A percentile compares a stretch with the other conserved stretches of the same genome.
These are phyloP conservation scores for Leccinum subgranulosum DNA, from an alignment of 768 basidiomycete species.

Conservation along the genomic window DNA sequence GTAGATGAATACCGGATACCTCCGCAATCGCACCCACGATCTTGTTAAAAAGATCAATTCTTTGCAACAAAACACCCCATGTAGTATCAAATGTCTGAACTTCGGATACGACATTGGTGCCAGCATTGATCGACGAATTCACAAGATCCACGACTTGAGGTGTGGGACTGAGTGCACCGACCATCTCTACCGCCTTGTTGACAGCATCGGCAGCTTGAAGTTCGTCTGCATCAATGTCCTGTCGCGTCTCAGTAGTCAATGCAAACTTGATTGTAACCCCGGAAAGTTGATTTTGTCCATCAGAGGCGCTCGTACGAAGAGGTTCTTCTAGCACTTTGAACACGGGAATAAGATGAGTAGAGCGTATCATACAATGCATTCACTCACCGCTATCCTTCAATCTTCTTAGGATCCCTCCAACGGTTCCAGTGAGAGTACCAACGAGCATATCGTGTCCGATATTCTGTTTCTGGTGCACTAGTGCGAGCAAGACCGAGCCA, in stretches of 20 bases:
- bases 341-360: not conserved
- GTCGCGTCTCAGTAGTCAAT: not conserved
- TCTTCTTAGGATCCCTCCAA: slow-evolving; percentile 9
- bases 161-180: not conserved
- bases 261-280: slow-evolving; percentile 13
- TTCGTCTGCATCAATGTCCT: slow-evolving; percentile 1
- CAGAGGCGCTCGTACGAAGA: slow-evolving; percentile 1
- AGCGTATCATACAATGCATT: not conserved
- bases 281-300: not conserved
- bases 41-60: slow-evolving; percentile 12
- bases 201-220: slow-evolving; percentile 15
- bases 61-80: slow-evolving; percentile 12
- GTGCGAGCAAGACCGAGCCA: slow-evolving; percentile 6
- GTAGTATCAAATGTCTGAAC: slow-evolving; percentile 18
- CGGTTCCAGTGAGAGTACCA: slow-evolving; percentile 8
- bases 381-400: slow-evolving; percentile 14
- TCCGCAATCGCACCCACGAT: slow-evolving; percentile 9
- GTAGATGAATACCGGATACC: not conserved
- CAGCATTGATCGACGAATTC: not conserved
- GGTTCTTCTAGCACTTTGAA: slow-evolving; percentile 13
- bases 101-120: not conserved
- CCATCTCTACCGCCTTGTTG: slow-evolving; percentile 1
- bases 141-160: not conserved
- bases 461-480: slow-evolving; percentile 9
- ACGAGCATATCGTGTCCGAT: slow-evolving; percentile 9